Conservation (phyloP, 768 basidiomycete genomes). For the Trametes punicea region DNA sequence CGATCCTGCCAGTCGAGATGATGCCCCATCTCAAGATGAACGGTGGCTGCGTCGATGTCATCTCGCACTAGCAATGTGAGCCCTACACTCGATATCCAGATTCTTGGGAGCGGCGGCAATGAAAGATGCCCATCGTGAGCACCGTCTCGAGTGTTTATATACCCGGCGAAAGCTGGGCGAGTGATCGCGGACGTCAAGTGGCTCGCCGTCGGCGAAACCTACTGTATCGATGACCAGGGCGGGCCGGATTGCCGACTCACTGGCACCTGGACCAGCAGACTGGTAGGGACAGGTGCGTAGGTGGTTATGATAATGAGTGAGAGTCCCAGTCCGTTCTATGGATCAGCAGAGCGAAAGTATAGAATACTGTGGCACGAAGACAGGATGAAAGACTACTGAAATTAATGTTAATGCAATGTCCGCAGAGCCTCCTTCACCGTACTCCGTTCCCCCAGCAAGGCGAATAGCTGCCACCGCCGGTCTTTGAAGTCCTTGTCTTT, state of each 20-base stretch:
- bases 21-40: slow-evolving; percentile 76
- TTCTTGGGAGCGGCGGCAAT: not conserved
- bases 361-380: not conserved
- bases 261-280: not conserved
- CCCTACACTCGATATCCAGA: not conserved
- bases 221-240: slow-evolving; percentile 9
- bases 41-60: slow-evolving; percentile 30
- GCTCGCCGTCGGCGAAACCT: not conserved
- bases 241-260: not conserved
- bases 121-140: not conserved
- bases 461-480: slow-evolving; percentile 74
- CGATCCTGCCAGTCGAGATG: slow-evolving; percentile 78
- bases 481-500: slow-evolving; percentile 57
- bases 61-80: no score
- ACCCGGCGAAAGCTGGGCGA: not conserved
- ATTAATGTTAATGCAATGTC: slow-evolving; percentile 30
- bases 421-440: slow-evolving; percentile 59
- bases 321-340: not conserved
- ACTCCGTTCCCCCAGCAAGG: slow-evolving; percentile 69
- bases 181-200: slow-evolving; percentile 8
- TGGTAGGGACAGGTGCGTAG: slow-evolving; percentile 2
- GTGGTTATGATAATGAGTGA: not conserved
- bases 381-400: not conserved
- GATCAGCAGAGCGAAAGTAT: not conserved
- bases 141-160: slow-evolving; percentile 2